Percentiles rank a stretch among this genome's conserved stretches.
Conservation (phyloP, 371 early-diverging fungal genomes). For the Mortierella sp. region DNA sequence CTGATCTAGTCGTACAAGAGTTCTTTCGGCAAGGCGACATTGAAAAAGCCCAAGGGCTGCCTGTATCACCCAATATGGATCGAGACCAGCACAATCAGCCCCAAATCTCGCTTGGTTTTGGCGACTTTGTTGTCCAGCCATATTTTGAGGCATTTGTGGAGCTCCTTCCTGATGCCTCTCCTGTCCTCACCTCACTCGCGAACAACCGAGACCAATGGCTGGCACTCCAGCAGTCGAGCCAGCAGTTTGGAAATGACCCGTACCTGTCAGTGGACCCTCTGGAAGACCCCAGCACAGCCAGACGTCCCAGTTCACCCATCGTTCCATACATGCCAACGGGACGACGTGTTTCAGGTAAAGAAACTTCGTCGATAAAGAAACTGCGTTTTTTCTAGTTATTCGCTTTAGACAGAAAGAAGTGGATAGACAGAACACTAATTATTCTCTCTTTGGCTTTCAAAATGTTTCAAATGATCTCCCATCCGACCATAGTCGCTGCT, state of each 20-base stretch:
- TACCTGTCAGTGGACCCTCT: slow-evolving; percentile 40
- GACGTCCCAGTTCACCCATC: slow-evolving; percentile 24
- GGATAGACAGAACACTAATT: too few relatives aligned
- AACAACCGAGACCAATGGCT: slow-evolving; percentile 38
- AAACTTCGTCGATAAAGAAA: neutral
- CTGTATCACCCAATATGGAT: slow-evolving; percentile 91
- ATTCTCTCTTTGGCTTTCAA: neutral
- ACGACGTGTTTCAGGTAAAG: slow-evolving; percentile 38
- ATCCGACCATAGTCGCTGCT: slow-evolving; percentile 50
- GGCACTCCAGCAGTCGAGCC: slow-evolving; percentile 27
- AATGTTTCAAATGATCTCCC: neutral
- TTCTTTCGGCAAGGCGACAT: slow-evolving; percentile 89
- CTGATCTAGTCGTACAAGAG: slow-evolving; percentile 85
- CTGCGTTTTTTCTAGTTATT: too few relatives aligned
- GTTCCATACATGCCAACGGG: slow-evolving; percentile 14
- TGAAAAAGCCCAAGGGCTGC: slow-evolving; percentile 77
- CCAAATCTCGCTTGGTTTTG: slow-evolving; percentile 84
- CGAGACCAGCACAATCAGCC: slow-evolving; percentile 77
- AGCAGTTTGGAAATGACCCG: slow-evolving; percentile 32
- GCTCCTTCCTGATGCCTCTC: slow-evolving; percentile 71
- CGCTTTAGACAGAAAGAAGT: too few relatives aligned
- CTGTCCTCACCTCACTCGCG: slow-evolving; percentile 43
- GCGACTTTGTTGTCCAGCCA: slow-evolving; percentile 86
- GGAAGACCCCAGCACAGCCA: slow-evolving; percentile 21
- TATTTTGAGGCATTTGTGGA: slow-evolving; percentile 85